Percentiles rank a stretch among this genome's conserved stretches.
These are phyloP conservation scores for Quercus ilex DNA, from an alignment of 306 rosid genomes.

Conservation along the genomic window DNA sequence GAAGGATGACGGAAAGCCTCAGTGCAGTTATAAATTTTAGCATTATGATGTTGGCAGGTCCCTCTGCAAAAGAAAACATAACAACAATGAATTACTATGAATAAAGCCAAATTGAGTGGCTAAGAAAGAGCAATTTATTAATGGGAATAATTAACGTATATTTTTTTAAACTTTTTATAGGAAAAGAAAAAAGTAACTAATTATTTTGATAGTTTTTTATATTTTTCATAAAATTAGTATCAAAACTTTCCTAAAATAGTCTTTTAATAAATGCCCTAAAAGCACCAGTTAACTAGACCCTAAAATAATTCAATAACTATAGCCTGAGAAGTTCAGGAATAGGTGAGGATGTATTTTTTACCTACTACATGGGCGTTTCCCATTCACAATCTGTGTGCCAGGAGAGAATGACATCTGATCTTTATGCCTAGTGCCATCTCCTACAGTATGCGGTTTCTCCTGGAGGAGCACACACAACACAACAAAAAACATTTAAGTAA, in stretches of 20 bases:
- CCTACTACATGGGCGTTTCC: constrained; percentile 39
- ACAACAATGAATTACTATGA: constrained; percentile 9
- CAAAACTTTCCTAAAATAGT: no score
- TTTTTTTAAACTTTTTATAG: no score
- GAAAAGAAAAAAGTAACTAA: no score
- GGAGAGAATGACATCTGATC: constrained; percentile 29
- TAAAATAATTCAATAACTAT: not conserved
- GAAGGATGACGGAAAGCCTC: constrained; percentile 29
- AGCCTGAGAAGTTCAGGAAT: not conserved
- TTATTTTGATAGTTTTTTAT: no score
- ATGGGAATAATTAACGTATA: no score
- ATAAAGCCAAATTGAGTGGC: not conserved
- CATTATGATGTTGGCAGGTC: constrained; percentile 30
- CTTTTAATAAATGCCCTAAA: no score
- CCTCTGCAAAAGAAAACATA: constrained; percentile 38
- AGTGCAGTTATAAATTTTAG: constrained; percentile 20
- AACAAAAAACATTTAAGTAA: constrained; percentile 8
- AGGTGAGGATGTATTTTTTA: constrained; percentile 18
- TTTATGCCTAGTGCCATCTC: constrained; percentile 22
- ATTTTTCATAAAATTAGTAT: no score
- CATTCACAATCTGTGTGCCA: constrained; percentile 25
- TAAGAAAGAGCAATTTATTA: not conserved
- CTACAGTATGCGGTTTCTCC: constrained; percentile 49
- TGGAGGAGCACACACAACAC: constrained; percentile 26
- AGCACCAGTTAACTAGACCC: no score